Conservation (phyloP, 2,329 filamentous ascomycete genomes). For the Botrytis cinerea region DNA sequence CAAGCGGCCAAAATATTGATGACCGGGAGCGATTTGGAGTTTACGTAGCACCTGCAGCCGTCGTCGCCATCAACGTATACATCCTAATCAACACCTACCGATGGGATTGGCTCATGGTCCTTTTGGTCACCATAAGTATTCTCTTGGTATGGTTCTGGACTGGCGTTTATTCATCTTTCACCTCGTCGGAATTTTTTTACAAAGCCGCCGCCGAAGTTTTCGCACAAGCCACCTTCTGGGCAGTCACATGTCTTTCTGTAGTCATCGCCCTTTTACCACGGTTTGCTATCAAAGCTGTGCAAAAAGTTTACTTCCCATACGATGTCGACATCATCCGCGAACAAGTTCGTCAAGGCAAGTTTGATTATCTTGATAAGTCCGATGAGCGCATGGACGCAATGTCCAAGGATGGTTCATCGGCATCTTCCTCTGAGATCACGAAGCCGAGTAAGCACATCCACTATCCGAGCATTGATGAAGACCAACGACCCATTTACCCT, state of each 20-base stretch:
- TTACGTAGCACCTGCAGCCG: conserved; percentile 80
- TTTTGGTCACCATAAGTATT: conserved; percentile 80
- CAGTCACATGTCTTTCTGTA: conserved; percentile 74
- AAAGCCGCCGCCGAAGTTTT: conserved; percentile 78
- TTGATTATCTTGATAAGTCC: conserved; percentile 62
- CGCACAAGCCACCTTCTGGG: conserved; percentile 82
- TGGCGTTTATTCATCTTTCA: conserved; percentile 68
- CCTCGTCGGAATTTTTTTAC: conserved; percentile 68
- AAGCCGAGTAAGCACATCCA: conserved; percentile 53
- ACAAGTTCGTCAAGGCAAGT: conserved; percentile 81
- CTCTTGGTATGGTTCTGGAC: conserved; percentile 96
- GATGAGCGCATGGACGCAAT: conserved; percentile 39
- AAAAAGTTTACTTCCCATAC: conserved; percentile 91
- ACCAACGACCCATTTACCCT: conserved; percentile 89
- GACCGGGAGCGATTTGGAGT: conserved; percentile 84
- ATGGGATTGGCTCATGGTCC: conserved; percentile 94
- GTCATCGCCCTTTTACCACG: conserved; percentile 84
- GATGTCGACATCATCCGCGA: conserved; percentile 97
- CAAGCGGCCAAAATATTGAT: conserved; percentile 72
- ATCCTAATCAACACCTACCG: conserved; percentile 95
- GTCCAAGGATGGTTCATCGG: conserved; percentile 50
- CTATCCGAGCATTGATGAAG: conserved; percentile 74
- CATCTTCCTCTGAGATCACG: conserved; percentile 60
- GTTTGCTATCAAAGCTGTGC: conserved; percentile 80
- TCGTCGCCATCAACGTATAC: conserved; percentile 90